Base-by-base conservation (phyloP, 2,329 filamentous ascomycete species). In the Dothiorella sarmentorum region DNA sequence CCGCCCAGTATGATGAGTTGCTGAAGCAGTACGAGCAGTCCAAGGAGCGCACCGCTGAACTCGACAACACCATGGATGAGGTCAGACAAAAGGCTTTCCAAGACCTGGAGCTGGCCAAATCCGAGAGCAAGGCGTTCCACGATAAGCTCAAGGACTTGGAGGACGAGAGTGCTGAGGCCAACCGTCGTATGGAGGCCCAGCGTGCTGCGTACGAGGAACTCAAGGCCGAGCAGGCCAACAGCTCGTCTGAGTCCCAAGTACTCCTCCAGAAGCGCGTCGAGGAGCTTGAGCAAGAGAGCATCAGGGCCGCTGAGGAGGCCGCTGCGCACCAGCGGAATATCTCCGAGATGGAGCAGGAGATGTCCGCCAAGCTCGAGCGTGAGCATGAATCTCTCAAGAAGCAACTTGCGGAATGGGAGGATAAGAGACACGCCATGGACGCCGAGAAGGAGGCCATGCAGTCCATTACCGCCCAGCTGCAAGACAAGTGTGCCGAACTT, bases 181-280 rank as follows among this genome's bases (percentile, higher is more conserved):
- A 45, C n/a, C 55, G 55, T 11, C 42, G 55, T 17, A 38, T 40
- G 24, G 55, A 58, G 7, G 55, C 43, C 10, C 38, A 58, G 33
- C 55, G 55, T 40, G 55, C 55, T 40, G 55, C 55, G n/a, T 58
- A 45, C 44, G 55, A 45, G 17, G 43, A 38, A 11, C 44, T 58
- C 6, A 47, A 52, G 44, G 27, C 35, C 11, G 44, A 58, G 24
- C 29, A 47, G 7, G 20, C 44, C 24, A 43, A 49, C 15, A 27
- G 22, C 15, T 42, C 56, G 3, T 44, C 45, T 4, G 56, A 58
- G 38, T 40, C 56, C n/a, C 44, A 52, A 22, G 45, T 42, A 7
- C 56, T 29, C 24, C 56, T 58, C 27, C 29, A 37, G 27, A 42
- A 42, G 35, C 56, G 45, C 18, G 13, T 58, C 18, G 44, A 58